Base-by-base conservation (phyloP, 306 rosid species). In the Fragaria vesca region DNA sequence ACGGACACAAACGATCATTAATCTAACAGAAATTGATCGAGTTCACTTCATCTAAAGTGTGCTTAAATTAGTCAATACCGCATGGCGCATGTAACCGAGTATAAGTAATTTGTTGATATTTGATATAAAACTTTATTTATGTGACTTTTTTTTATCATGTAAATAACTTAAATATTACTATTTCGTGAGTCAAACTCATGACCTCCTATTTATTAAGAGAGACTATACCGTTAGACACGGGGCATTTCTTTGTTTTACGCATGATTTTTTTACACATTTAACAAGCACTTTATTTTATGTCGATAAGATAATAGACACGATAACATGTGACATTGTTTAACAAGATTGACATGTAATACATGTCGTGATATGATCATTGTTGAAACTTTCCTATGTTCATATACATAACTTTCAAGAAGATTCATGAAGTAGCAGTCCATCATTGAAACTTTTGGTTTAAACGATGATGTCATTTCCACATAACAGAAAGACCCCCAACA, bases 351-450 rank as follows among this genome's bases (percentile, higher is more conserved):
- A 24, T 58, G 32, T 58, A 54, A 58, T 58, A 10, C 16, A 58
- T 58, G 12, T 24, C 12, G 65, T 58, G 36, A 32, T 32, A 32
- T 32, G 36, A 32, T 32, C 36, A 32, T 32, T 32, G 36, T 32
- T 32, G 45, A 30, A 63, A 63, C 12, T 30, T 30, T 63, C 45
- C 9, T 2, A 63, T 38, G 40, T 61, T 30, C 42, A 63, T 32
- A 32, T 32, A 34, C 38, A 32, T 63, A 63, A 28, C 7, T 63
- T 66, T 66, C 83, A 72, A 4, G 61, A 66, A 80, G 63, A 72
- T 76, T 72, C 70, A 80, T 63, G 75, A 18, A 32, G 66, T 69
- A 52, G 61, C 71, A 48, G 32, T 58, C n/a, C 62, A 75, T 50
- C 57, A 76, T 48, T 67, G 24, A 51, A 43, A 43, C 62, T 71